A percentile compares a stretch with the other conserved stretches of the same genome.
Evolutionary conservation across 2,329 filamentous ascomycete genomes (phyloP).

Genomic region (Aspergillus calidoustus): DNA sequence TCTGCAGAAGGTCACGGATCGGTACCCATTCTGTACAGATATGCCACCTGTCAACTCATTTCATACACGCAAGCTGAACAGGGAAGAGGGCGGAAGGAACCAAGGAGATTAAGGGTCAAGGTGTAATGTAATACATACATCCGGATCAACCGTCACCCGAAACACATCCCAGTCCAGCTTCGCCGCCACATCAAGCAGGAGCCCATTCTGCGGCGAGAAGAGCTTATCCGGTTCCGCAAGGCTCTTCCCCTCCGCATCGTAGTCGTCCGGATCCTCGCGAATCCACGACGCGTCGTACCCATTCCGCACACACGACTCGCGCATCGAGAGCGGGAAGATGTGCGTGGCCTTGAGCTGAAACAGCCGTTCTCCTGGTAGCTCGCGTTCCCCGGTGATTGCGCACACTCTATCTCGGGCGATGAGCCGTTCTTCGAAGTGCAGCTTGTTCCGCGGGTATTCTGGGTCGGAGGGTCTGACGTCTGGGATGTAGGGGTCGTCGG

Average conservation of each 20-base stretch:
- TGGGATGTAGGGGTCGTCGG: background rate
- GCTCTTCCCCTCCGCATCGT: background rate
- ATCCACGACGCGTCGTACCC: background rate
- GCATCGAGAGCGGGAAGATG: background rate
- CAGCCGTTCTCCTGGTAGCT: background rate
- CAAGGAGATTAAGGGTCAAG: too few species aligned
- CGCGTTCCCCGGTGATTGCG: background rate
- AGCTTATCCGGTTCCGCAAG: background rate
- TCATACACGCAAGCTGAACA: background rate
- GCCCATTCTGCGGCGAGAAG: background rate
- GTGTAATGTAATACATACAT: background rate
- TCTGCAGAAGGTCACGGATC: background rate
- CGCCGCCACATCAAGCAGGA: background rate
- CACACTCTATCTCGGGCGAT: background rate
- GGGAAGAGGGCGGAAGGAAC: background rate
- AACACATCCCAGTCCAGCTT: background rate
- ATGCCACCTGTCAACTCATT: background rate
- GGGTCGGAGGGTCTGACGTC: background rate
- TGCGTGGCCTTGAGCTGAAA: background rate
- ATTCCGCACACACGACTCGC: background rate
- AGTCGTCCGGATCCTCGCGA: background rate
- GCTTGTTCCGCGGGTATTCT: background rate
- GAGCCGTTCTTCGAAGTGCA: background rate
- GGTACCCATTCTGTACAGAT: background rate
- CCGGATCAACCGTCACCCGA: background rate